Conservation (phyloP, 139 green algal genomes). For the Picochlorum sp. region DNA sequence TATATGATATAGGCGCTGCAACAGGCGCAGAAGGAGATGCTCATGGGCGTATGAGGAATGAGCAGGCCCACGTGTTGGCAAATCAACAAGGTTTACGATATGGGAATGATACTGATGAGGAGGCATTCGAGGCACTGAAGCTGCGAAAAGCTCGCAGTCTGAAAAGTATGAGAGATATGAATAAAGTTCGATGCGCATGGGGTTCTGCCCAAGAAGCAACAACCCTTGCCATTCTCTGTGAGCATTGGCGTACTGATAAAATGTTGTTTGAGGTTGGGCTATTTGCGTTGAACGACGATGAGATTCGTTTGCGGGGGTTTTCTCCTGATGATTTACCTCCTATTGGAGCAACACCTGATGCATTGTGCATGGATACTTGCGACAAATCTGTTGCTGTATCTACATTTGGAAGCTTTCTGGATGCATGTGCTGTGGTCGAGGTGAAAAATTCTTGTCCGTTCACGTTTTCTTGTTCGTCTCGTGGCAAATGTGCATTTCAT, state of each 20-base stretch:
- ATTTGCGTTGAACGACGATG: conserved; percentile 26
- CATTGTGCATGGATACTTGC: conserved; percentile 17
- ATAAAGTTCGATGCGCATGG: conserved; percentile 49
- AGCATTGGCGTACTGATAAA: background rate
- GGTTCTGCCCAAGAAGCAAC: conserved; percentile 53
- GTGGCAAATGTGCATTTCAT: conserved; percentile 5
- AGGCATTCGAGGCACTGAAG: conserved; percentile 3
- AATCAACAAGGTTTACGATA: background rate
- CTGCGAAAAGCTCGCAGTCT: background rate
- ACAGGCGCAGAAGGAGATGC: background rate
- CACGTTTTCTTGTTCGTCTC: conserved; percentile 5
- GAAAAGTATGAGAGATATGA: background rate
- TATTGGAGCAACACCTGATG: conserved; percentile 58
- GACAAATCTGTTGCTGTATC: conserved; percentile 9
- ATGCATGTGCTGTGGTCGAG: conserved; percentile 47
- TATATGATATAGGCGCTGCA: background rate
- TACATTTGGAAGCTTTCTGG: background rate
- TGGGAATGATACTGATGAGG: background rate
- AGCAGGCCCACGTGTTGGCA: background rate
- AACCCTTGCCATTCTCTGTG: conserved; percentile 30
- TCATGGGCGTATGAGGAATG: background rate
- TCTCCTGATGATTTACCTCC: conserved; percentile 28
- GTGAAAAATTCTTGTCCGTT: conserved; percentile 75
- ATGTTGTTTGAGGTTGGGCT: conserved; percentile 39
- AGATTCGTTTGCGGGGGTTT: conserved; percentile 25